Conservation (phyloP, 345 rosid species). For the Populus pruinosa region DNA sequence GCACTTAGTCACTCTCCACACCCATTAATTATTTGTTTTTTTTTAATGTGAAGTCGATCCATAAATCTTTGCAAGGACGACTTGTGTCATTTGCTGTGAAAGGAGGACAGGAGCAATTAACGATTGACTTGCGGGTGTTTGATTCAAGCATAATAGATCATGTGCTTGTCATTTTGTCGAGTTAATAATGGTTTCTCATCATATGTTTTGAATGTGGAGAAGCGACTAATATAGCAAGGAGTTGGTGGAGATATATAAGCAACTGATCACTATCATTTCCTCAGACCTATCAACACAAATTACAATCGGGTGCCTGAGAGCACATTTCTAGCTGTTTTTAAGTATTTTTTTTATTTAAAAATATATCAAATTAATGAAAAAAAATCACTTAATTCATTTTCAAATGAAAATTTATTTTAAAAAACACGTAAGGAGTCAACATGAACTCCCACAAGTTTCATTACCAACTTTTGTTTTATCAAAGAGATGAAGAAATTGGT, state of each 20-base stretch:
- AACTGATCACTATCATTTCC: not conserved
- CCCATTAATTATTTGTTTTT: slow-evolving; percentile 4
- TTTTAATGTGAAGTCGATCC: not conserved
- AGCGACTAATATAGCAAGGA: not conserved
- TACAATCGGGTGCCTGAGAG: too few relatives aligned
- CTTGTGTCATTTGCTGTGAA: not conserved
- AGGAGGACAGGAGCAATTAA: not conserved
- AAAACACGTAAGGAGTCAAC: too few relatives aligned
- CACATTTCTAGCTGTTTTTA: too few relatives aligned
- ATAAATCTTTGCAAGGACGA: not conserved
- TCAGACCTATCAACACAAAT: not conserved
- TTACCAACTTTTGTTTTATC: too few relatives aligned
- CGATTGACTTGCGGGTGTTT: not conserved
- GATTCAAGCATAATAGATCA: not conserved
- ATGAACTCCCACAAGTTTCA: too few relatives aligned
- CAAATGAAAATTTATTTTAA: too few relatives aligned
- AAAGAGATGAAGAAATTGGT: too few relatives aligned
- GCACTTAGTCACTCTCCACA: not conserved
- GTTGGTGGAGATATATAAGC: not conserved
- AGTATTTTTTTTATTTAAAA: too few relatives aligned
- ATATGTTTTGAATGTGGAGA: not conserved
- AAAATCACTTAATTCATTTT: too few relatives aligned
- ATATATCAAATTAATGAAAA: too few relatives aligned
- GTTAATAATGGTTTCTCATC: not conserved
- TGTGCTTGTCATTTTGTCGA: not conserved